A percentile compares a stretch with the other conserved stretches of the same genome.
These are phyloP conservation scores for Candida taoyuanica DNA, from an alignment of 805 yeast species.

Conservation along the genomic window DNA sequence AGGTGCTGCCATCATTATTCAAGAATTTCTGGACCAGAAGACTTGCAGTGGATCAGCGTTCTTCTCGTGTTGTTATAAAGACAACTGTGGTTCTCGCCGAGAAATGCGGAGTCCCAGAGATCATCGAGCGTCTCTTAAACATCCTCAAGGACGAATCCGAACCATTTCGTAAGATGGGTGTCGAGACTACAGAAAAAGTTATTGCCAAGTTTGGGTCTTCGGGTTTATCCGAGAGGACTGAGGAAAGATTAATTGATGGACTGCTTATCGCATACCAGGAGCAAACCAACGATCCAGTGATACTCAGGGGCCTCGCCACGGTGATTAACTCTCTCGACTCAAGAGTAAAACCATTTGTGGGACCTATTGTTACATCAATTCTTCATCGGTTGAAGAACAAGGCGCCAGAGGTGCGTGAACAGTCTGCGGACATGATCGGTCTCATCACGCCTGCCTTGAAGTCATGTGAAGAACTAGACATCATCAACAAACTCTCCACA, in stretches of 20 bases:
- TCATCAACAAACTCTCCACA: slow-evolving; percentile 64
- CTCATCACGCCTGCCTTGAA: slow-evolving; percentile 63
- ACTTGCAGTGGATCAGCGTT: slow-evolving; percentile 60
- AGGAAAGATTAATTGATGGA: slow-evolving; percentile 72
- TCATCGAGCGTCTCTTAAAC: slow-evolving; percentile 52
- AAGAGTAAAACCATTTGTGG: slow-evolving; percentile 65
- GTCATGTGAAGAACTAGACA: slow-evolving; percentile 56
- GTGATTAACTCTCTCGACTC: slow-evolving; percentile 57
- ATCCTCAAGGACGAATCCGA: slow-evolving; percentile 81
- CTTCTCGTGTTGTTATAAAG: slow-evolving; percentile 58
- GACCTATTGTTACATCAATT: slow-evolving; percentile 66
- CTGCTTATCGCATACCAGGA: slow-evolving; percentile 76
- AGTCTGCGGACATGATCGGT: slow-evolving; percentile 74
- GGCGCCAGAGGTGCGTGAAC: slow-evolving; percentile 68
- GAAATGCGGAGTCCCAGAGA: slow-evolving; percentile 58
- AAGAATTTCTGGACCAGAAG: slow-evolving; percentile 78
- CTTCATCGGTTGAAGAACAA: slow-evolving; percentile 71
- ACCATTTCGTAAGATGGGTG: slow-evolving; percentile 71
- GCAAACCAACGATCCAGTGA: slow-evolving; percentile 56
- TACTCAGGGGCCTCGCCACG: slow-evolving; percentile 60
- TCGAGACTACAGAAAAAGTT: slow-evolving; percentile 61
- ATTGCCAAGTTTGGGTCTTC: slow-evolving; percentile 45
- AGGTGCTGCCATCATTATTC: slow-evolving; percentile 59
- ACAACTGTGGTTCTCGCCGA: slow-evolving; percentile 65
- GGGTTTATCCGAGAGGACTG: slow-evolving; percentile 58